Evolutionary conservation across 345 rosid genomes (phyloP), one percentile per base, ranked within the genome.

Genomic region (Melaleuca alternifolia): DNA sequence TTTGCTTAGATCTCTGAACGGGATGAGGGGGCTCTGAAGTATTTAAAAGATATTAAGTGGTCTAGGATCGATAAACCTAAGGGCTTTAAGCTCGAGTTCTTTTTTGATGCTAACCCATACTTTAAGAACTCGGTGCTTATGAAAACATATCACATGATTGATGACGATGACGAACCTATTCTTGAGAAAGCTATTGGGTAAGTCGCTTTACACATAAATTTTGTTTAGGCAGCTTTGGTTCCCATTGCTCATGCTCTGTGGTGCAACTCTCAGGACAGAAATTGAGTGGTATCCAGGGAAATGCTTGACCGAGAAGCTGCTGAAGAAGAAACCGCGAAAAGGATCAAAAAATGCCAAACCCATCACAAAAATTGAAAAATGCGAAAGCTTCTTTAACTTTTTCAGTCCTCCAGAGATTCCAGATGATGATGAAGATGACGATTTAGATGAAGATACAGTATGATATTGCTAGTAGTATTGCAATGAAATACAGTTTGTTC

Each of bases 151-250:
- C 98, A 98, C 92, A 96, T 98, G 99, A 95, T 96, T 87, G 99
- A 98, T 92, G 99, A 98, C 83, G 96, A 96, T 84, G 98, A 96
- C 81, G 99, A 98, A 84, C 99, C 98, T 41, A 94, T 96, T 86
- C 95, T 98, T 12, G 98, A 95, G 93, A 98, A 95, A 92, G 99
- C 99, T 65, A 93, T 93, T 12, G 99, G 99, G 99, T 94, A 95
- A 83, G 85, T 83, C 1, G 23, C 81, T 37, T 71, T 71, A 37
- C 81, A 33, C 0, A 4, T 71, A 18, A 9, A 71, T 71, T 71
- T 37, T 71, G 81, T 71, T 71, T 71, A 71, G 81, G 81, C 81
- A 71, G 48, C 48, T 71, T 71, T 37, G 81, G 48, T 71, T 71
- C 48, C 81, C 48, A 71, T 37, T 33, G 81, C 48, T 71, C 48